These are phyloP conservation scores for Fomitopsis palustris DNA, from an alignment of 1,284 basidiomycete genomes.

Conservation along the genomic window DNA sequence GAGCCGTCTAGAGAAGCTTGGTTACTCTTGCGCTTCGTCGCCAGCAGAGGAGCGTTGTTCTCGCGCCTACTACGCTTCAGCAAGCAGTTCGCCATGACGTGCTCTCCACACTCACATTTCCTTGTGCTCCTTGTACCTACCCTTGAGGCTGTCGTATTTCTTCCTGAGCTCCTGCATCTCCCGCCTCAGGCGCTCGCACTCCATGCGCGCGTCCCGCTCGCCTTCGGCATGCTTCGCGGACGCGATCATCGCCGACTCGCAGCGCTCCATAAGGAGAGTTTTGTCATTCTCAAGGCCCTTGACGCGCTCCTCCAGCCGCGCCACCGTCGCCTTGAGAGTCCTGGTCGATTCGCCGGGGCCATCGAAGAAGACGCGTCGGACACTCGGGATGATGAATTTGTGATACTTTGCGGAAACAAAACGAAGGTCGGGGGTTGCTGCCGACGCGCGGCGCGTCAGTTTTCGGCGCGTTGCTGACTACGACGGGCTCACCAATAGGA, in stretches of 20 bases:
- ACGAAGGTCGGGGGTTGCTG: constrained; percentile 40
- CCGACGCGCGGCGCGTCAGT: not conserved
- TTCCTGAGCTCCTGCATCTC: constrained; percentile 27
- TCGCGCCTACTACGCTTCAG: not conserved
- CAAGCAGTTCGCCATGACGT: not conserved
- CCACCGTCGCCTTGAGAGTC: constrained; percentile 24
- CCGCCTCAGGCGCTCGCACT: constrained; percentile 24
- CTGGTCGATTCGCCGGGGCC: constrained; percentile 15
- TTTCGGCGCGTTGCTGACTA: not conserved
- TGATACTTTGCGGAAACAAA: constrained; percentile 60
- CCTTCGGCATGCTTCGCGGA: constrained; percentile 29
- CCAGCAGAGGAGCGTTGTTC: not conserved
- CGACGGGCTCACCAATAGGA: constrained; percentile 41
- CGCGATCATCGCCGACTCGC: constrained; percentile 32
- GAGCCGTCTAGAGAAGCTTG: constrained; percentile 20
- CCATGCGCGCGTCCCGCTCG: constrained; percentile 30
- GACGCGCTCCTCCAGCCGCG: constrained; percentile 33
- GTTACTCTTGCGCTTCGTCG: constrained; percentile 22
- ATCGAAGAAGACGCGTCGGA: constrained; percentile 58
- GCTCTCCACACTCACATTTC: constrained; percentile 13
- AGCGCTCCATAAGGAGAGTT: constrained; percentile 36
- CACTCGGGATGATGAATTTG: constrained; percentile 46
- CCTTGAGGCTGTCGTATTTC: constrained; percentile 28
- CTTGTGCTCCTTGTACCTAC: constrained; percentile 23
- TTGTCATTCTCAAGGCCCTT: constrained; percentile 36